phyloP scores from a whole-genome alignment of 2,329 filamentous ascomycete genomes.

The Aureobasidium pullulans region DNA sequence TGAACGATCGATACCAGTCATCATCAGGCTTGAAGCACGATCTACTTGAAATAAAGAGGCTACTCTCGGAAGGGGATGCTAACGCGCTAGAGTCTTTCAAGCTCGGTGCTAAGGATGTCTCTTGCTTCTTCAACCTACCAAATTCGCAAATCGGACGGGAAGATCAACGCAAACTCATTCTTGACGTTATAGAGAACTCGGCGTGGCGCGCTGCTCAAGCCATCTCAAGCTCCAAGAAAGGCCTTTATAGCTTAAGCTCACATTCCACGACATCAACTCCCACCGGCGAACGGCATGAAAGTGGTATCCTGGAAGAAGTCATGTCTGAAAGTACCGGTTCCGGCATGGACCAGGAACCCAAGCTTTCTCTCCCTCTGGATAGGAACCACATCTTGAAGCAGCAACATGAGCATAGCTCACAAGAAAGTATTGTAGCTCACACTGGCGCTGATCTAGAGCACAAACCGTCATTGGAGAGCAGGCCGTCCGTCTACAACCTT shows the following conservation, averaged over 20 bases:
- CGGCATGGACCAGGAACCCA: constrained; percentile 3
- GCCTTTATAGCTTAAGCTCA: constrained; percentile 45
- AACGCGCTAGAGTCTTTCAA: constrained; percentile 64
- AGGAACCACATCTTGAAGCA: not conserved
- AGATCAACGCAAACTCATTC: constrained; percentile 61
- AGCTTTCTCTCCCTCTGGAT: not conserved
- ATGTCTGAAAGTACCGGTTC: constrained; percentile 35
- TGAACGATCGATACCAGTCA: constrained; percentile 82
- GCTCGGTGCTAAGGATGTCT: constrained; percentile 78
- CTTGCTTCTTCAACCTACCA: constrained; percentile 85
- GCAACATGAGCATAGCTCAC: constrained; percentile 21
- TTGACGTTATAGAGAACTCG: constrained; percentile 69
- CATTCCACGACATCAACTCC: constrained; percentile 20
- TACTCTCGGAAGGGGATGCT: constrained; percentile 68
- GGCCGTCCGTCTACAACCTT: not conserved
- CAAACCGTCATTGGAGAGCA: constrained; percentile 16
- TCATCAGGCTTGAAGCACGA: constrained; percentile 81
- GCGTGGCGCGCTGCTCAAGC: constrained; percentile 52
- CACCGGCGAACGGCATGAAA: constrained; percentile 24
- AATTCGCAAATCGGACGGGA: constrained; percentile 72
- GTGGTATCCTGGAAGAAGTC: constrained; percentile 33
- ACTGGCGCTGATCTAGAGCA: constrained; percentile 2
- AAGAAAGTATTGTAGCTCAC: constrained; percentile 15
- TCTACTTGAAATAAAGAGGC: constrained; percentile 62
- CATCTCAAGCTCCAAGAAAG: constrained; percentile 29